Evolutionary conservation across 345 rosid species (phyloP), one percentile per base, ranked within the genome.

Genomic region (Brassica incana): DNA sequence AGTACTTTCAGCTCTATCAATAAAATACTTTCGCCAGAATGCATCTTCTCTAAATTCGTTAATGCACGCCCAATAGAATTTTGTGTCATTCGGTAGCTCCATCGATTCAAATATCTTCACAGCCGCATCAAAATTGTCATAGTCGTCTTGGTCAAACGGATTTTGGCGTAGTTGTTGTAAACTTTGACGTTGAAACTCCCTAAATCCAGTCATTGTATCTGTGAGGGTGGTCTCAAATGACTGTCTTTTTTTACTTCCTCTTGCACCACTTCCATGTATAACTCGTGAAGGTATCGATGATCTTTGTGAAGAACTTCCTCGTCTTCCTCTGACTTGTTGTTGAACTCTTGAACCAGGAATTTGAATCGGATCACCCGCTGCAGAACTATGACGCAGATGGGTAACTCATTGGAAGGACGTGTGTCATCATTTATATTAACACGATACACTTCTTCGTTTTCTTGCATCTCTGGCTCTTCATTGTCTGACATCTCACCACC

Each of bases 141-240:
- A 68, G 14, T 45, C 38, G 5, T 68, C 12, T 45, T 69, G 36
- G 6, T 43, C 56, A 14, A 45, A 69, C 0, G 9, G 1, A 52
- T 10, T 2, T 30, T 40, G 43, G 43, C 10, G 9, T 8, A 38
- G 43, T 38, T 38, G 43, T 38, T 38, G 43, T 38, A 38, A 38
- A 52, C 18, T 69, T 69, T 69, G 63, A 10, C 63, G 29, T 52
- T 69, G 45, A 18, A 69, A 48, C 61, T 70, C 64, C 4, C 10
- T 5, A 56, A 70, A 70, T 2, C 32, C 23, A 29, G 5, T 15
- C 8, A 50, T 50, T 43, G 50, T 43, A 43, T 43, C n/a, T 43
- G 50, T 43, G 50, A 43, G 50, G 5, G 50, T 43, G 50, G 50
- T 43, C 50, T 43, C n/a, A 43, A 43, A 43, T 43, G 50, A 43